Conservation (phyloP, 768 basidiomycete genomes). For the Lactarius trivialis region DNA sequence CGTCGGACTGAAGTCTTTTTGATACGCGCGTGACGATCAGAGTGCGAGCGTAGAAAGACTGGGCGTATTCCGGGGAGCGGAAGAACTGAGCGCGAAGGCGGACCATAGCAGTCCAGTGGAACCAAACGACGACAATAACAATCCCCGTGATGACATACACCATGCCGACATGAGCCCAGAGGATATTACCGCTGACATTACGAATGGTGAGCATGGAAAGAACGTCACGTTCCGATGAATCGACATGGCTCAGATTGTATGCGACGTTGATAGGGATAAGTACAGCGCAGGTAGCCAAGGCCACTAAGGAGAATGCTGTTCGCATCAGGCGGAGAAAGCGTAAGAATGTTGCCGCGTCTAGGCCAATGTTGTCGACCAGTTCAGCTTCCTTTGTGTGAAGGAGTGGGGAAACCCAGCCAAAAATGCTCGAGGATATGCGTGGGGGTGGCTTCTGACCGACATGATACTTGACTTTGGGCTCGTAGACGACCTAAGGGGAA, state of each 20-base stretch:
- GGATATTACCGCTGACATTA: conserved; percentile 60
- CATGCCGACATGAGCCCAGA: conserved; percentile 80
- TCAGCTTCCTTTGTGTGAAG: conserved; percentile 82
- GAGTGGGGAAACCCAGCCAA: conserved; percentile 89
- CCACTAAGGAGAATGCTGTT: conserved; percentile 59
- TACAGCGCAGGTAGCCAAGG: conserved; percentile 56
- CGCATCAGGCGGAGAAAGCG: conserved; percentile 87
- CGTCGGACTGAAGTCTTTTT: conserved; percentile 76
- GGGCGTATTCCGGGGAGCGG: conserved; percentile 79
- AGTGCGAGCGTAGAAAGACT: conserved; percentile 91
- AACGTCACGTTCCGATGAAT: conserved; percentile 43
- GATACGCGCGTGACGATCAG: conserved; percentile 76
- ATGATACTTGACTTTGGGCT: conserved; percentile 92
- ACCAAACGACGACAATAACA: conserved; percentile 64
- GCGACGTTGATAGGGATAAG: conserved; percentile 83
- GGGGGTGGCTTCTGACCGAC: conserved; percentile 71
- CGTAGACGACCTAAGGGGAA: conserved; percentile 68
- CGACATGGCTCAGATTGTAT: conserved; percentile 71
- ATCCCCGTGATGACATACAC: conserved; percentile 76
- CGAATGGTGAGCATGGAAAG: conserved; percentile 85
- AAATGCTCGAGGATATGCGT: conserved; percentile 70
- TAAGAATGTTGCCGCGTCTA: conserved; percentile 90
- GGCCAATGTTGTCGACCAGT: conserved; percentile 78
- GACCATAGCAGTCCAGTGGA: conserved; percentile 75
- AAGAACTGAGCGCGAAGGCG: conserved; percentile 81